These are phyloP conservation scores for Hirschioporus abietinus DNA, from an alignment of 768 basidiomycete genomes.

Conservation along the genomic window DNA sequence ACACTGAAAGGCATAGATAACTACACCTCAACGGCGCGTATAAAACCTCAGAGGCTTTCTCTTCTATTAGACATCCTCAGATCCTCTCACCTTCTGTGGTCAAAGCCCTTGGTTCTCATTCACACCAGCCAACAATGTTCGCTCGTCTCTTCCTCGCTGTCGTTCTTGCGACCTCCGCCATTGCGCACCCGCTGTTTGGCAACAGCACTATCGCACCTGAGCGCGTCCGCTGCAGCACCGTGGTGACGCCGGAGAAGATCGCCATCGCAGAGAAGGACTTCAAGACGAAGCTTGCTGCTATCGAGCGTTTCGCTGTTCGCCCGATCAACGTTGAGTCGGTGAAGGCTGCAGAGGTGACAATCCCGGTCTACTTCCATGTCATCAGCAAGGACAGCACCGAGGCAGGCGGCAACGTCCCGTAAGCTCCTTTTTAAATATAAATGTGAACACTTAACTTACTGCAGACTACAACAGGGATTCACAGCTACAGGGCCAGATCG, in stretches of 20 bases:
- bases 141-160: slow-evolving; percentile 22
- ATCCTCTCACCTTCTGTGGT: background rate
- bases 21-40: background rate
- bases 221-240: slow-evolving; percentile 29
- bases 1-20: background rate
- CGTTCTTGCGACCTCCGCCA: slow-evolving; percentile 23
- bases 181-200: slow-evolving; percentile 23
- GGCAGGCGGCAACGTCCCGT: slow-evolving; percentile 39
- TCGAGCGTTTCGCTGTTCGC: slow-evolving; percentile 6
- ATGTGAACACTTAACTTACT: background rate
- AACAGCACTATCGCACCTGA: slow-evolving; percentile 19
- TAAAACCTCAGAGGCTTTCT: background rate
- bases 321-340: background rate
- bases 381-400: slow-evolving; percentile 34
- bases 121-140: slow-evolving; percentile 19
- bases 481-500: slow-evolving; percentile 19
- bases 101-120: slow-evolving; percentile 2
- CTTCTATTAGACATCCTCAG: background rate
- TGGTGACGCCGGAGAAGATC: slow-evolving; percentile 30
- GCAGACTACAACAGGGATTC: background rate
- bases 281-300: slow-evolving; percentile 23
- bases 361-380: slow-evolving; percentile 43
- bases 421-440: slow-evolving; percentile 12
- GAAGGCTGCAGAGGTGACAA: slow-evolving; percentile 12
- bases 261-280: slow-evolving; percentile 37